Evolutionary conservation across 2,329 filamentous ascomycete genomes (phyloP), one percentile per base, ranked within the genome.

Genomic region (Xylariaceae sp.): DNA sequence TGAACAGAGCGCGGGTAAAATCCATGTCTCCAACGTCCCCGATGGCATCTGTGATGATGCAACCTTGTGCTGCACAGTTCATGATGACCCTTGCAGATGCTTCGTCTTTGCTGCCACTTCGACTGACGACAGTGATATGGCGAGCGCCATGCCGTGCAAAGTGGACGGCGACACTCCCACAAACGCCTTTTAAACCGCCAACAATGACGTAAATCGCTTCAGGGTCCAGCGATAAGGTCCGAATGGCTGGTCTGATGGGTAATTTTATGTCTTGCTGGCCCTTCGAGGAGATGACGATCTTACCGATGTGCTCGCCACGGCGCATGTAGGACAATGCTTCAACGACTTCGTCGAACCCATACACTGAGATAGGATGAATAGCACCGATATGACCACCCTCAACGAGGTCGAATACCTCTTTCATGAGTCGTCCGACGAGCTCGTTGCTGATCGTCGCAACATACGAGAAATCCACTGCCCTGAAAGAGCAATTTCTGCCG

Each of bases 161-260:
- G 36, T 64, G 58, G 0, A 63, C 40, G 1, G 66, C 65, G 0
- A 70, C 22, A 32, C 47, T 62, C 1, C 64, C 62, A 34, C 68
- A 67, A 11, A 66, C 44, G 6, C 68, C 66, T 19, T 60, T 61
- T 1, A 69, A 45, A 5, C 69, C 67, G 12, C 69, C 67, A 1
- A 66, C 59, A 8, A 71, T 58, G 2, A 71, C 54, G 39, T 70
- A 71, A 0, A 60, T 55, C 2, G 37, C 57, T 29, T 65, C 52
- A 0, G 45, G 12, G 2, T 45, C 27, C 11, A 66, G 48, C 3
- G 22, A 16, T 6, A 64, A 45, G 1, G n/a, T 22, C 7, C 40
- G 52, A 2, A 47, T 6, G 1, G 44, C 49, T 3, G 54, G 54
- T 4, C 56, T 37, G 22, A 59, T 50, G 4, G 54, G 56, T 6